A percentile compares a stretch with the other conserved stretches of the same genome.
Evolutionary conservation across 2,329 filamentous ascomycete species (phyloP).

Genomic region (Chalaropsis ovoidea): DNA sequence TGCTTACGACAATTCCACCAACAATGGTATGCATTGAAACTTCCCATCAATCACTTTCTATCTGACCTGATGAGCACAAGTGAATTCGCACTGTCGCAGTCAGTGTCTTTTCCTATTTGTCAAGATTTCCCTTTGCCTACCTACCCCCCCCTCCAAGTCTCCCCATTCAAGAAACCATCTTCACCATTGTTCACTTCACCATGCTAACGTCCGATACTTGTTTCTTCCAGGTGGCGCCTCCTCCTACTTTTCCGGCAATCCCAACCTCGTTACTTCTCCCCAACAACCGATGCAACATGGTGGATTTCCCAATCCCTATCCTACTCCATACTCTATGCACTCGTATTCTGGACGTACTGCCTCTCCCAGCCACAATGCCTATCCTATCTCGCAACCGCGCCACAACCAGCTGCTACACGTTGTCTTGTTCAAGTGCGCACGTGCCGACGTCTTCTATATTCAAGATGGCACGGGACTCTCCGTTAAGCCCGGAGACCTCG

Average conservation of each 20-base stretch:
- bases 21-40: conserved; percentile 11
- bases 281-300: conserved; percentile 21
- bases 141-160: neutral
- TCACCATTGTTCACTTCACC: neutral
- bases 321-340: conserved; percentile 20
- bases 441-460: conserved; percentile 93
- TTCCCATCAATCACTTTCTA: neutral
- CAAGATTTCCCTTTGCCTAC: neutral
- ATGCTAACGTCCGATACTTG: neutral
- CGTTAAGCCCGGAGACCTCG: conserved; percentile 82
- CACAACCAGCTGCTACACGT: conserved; percentile 69
- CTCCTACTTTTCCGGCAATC: conserved; percentile 19
- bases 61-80: neutral
- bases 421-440: conserved; percentile 90
- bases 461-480: conserved; percentile 89
- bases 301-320: conserved; percentile 28
- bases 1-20: conserved; percentile 19
- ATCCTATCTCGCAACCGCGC: conserved; percentile 50
- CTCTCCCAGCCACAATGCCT: conserved; percentile 53
- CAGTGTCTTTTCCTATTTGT: neutral
- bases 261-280: conserved; percentile 19
- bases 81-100: neutral
- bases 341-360: conserved; percentile 32
- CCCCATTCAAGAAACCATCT: neutral
- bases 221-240: conserved; percentile 1